Base-by-base conservation (phyloP, 371 early-diverging fungal genomes). In the Actinomucor elegans region DNA sequence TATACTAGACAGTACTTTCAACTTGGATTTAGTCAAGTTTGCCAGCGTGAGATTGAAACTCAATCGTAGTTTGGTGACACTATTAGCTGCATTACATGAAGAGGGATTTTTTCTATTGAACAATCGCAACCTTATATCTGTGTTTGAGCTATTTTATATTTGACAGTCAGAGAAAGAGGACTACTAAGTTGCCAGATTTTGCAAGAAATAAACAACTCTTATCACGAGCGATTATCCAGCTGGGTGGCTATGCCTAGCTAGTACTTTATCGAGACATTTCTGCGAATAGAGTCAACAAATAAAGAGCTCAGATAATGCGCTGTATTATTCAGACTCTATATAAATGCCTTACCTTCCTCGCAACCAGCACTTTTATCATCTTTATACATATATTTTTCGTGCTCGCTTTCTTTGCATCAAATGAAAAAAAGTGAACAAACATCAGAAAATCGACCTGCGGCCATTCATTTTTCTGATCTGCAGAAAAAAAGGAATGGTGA, bases 391-490 rank as follows among this genome's bases (percentile, higher is more conserved):
- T 17, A 34, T n/a, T 17, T 37, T 9, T 18, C 20, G 15, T 3
- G 9, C 4, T 5, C 24, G 8, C 24, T 40, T 18, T 5, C 11
- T n/a, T 34, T 11, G 17, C 40, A 40, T 40, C 11, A 12, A 21
- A 23, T 40, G 14, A 5, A 6, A 18, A 37, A 23, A 40, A n/a
- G n/a, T 40, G 40, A 23, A 21, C 4, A 20, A 9, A 18, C 20
- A 41, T 26, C 9, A 10, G 43, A 15, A 17, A 43, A 28, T 12
- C 23, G 9, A 27, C 17, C 29, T 27, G 43, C 28, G 5, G 50
- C 40, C 15, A 38, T 49, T 28, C 50, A 49, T 17, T 49, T 49
- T 38, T 27, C 37, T 5, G 50, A 49, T 36, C 10, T 27, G 11
- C 21, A 42, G 10, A 20, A 32, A 15, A 20, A 41, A 41, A 27